Evolutionary conservation across 305 asterid genomes (phyloP), one percentile per base, ranked within the genome.

Genomic region (Plantago lanceolata): DNA sequence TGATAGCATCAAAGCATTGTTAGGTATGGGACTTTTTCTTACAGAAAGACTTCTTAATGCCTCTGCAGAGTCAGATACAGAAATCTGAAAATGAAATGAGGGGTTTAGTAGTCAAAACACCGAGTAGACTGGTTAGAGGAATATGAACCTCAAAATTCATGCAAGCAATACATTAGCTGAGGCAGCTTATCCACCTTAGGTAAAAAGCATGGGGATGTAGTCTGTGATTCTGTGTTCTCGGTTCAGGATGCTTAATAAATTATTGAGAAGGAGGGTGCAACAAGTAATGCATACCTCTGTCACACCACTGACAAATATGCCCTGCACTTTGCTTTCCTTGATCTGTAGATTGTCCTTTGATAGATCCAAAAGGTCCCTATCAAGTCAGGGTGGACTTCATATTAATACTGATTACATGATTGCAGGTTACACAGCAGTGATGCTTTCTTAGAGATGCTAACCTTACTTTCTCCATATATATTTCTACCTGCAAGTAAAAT

Each of bases 401-500:
- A 52, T 57, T 57, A 73, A 63, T 54, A 58, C 61, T 68, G 69
- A 57, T 61, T 61, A 26, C 70, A 56, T 47, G 57, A 65, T 44
- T 35, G 61, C 61, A 71, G 69, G 63, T 53, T 61, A 66, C 59
- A 71, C 21, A 57, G 31, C 48, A 24, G 44, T 56, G 55, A 37
- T 63, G 59, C 47, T 53, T 60, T 68, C 64, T 66, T 33, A 29
- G 69, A 55, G 70, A 69, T 68, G 66, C 90, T 52, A 48, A 90
- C 97, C 97, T 90, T 57, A 90, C 85, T 87, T 78, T 90, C 81
- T 90, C 97, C 95, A 87, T 81, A 71, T 87, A 85, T 60, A 90
- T 84, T 83, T 90, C 97, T 21, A 82, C 97, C 97, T 90, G 85
- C 54, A 74, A 74, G 59, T 59, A 59, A 64, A 65, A 73, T n/a